Conservation (phyloP, 345 rosid genomes). For the Conringia planisiliqua region DNA sequence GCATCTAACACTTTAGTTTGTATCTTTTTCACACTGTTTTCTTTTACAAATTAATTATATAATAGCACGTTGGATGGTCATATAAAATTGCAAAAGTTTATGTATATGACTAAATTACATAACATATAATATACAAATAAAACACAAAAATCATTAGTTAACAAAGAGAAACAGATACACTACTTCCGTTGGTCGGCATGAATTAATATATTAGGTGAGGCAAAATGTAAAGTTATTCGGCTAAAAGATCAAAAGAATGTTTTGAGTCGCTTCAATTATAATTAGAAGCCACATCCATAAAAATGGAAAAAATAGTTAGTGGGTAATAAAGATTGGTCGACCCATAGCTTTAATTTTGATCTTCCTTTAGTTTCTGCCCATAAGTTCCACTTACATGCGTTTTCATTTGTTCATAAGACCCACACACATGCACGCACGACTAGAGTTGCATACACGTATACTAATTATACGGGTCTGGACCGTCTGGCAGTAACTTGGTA, state of each 20-base stretch:
- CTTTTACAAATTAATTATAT: neutral
- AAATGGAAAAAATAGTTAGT: constrained; percentile 11
- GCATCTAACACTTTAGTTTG: constrained; percentile 12
- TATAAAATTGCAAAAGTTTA: neutral
- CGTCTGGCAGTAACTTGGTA: neutral
- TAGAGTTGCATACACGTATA: neutral
- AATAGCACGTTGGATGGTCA: neutral
- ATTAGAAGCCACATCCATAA: neutral
- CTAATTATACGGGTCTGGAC: neutral
- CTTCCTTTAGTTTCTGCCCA: constrained; percentile 16
- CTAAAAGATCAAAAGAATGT: constrained; percentile 17
- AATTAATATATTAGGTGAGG: constrained; percentile 7
- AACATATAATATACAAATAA: neutral
- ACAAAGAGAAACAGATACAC: constrained; percentile 3
- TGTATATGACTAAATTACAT: neutral
- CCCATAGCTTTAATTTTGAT: constrained; percentile 13
- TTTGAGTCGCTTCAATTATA: neutral
- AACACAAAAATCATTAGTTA: constrained; percentile 4
- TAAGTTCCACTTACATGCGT: constrained; percentile 13
- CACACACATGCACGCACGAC: constrained; percentile 24
- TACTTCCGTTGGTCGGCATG: constrained; percentile 8
- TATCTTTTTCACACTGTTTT: neutral
- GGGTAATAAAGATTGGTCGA: constrained; percentile 25
- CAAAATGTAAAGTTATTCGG: constrained; percentile 19
- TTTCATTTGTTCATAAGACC: constrained; percentile 11